Conservation (phyloP, 345 rosid species). For the Cardamine resedifolia region DNA sequence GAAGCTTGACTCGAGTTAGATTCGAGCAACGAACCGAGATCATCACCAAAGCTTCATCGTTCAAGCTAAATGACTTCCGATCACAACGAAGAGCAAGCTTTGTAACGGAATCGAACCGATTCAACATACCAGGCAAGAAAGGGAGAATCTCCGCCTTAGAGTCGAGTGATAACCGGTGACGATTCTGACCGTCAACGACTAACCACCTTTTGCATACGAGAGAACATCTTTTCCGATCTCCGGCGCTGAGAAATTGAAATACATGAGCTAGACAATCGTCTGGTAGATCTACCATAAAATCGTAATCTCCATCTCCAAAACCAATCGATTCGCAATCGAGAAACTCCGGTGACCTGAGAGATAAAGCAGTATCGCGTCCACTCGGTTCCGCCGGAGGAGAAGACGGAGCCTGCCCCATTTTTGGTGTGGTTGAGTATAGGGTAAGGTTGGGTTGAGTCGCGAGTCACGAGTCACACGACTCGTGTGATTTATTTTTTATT, state of each 20-base stretch:
- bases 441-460: slow-evolving; percentile 12
- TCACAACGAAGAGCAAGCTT: slow-evolving; percentile 73
- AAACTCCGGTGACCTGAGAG: slow-evolving; percentile 24
- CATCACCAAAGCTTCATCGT: slow-evolving; percentile 56
- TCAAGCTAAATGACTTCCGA: slow-evolving; percentile 54
- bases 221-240: slow-evolving; percentile 70
- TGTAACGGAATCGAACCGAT: slow-evolving; percentile 65
- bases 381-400: slow-evolving; percentile 24
- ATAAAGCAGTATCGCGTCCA: background rate
- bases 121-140: slow-evolving; percentile 45
- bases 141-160: slow-evolving; percentile 53
- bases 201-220: slow-evolving; percentile 74
- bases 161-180: slow-evolving; percentile 63
- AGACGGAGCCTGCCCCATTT: slow-evolving; percentile 66
- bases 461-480: slow-evolving; percentile 17
- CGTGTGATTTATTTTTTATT: background rate
- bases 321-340: slow-evolving; percentile 19
- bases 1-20: slow-evolving; percentile 75
- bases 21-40: slow-evolving; percentile 60
- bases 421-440: slow-evolving; percentile 2
- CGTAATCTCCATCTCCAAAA: slow-evolving; percentile 23
- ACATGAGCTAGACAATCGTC: slow-evolving; percentile 73
- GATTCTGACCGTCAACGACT: slow-evolving; percentile 63
- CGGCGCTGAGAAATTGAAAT: slow-evolving; percentile 65
- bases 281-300: slow-evolving; percentile 55